phyloP scores from a whole-genome alignment of 1,139 yeast species.

The Protomyces inouyei region DNA sequence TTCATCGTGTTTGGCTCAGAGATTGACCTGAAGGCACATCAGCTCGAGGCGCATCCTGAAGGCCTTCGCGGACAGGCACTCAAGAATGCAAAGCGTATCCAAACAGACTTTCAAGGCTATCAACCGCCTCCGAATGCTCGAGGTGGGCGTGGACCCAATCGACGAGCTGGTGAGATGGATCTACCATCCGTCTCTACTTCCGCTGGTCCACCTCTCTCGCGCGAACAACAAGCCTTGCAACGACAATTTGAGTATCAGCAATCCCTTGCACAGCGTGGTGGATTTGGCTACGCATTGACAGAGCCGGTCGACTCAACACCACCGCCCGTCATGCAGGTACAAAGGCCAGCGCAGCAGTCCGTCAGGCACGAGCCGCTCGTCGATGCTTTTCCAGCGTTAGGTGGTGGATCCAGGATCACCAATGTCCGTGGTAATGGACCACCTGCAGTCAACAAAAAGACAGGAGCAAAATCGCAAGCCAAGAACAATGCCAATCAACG shows the following conservation, averaged over 20 bases:
- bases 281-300: slow-evolving; percentile 16
- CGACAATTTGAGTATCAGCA: slow-evolving; percentile 26
- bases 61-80: slow-evolving; percentile 28
- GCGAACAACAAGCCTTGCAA: slow-evolving; percentile 27
- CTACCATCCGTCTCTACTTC: slow-evolving; percentile 7
- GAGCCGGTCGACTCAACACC: slow-evolving; percentile 14
- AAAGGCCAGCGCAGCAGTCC: slow-evolving; percentile 6
- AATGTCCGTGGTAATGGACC: background rate
- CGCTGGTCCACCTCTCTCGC: slow-evolving; percentile 13
- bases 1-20: slow-evolving; percentile 89
- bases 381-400: slow-evolving; percentile 25
- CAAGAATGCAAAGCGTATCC: slow-evolving; percentile 26
- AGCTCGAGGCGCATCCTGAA: slow-evolving; percentile 75
- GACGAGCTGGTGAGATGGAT: slow-evolving; percentile 2
- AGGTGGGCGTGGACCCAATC: slow-evolving; percentile 14
- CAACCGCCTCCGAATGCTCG: slow-evolving; percentile 24
- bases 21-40: slow-evolving; percentile 80
- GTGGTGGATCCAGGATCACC: slow-evolving; percentile 8
- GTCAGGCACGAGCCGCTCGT: slow-evolving; percentile 6
- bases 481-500: background rate
- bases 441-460: background rate
- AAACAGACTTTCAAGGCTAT: slow-evolving; percentile 24
- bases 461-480: background rate
- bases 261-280: slow-evolving; percentile 24
- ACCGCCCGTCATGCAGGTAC: slow-evolving; percentile 19